These are phyloP conservation scores for Clarkia xantiana DNA, from an alignment of 345 rosid genomes.

Conservation along the genomic window DNA sequence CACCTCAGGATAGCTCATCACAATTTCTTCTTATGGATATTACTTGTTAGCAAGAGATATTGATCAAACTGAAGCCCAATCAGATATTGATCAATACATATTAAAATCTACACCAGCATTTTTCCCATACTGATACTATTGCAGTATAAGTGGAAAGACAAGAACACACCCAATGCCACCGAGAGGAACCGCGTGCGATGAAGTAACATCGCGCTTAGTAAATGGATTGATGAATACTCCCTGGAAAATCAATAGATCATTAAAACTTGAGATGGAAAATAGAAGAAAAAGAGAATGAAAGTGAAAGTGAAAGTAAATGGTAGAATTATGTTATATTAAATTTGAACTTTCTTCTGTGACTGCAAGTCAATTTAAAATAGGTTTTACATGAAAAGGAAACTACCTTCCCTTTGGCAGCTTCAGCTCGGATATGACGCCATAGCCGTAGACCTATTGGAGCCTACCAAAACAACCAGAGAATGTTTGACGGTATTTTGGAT, in stretches of 20 bases:
- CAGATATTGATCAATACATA: too few relatives aligned
- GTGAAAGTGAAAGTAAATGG: neutral
- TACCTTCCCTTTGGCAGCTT: slow-evolving; percentile 57
- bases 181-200: slow-evolving; percentile 66
- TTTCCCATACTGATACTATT: too few relatives aligned
- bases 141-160: neutral
- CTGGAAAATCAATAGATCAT: slow-evolving; percentile 27
- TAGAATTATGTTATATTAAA: neutral
- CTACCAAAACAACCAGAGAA: slow-evolving; percentile 23
- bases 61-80: too few relatives aligned
- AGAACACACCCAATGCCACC: slow-evolving; percentile 74
- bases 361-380: slow-evolving; percentile 5
- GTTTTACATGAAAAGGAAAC: neutral
- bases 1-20: too few relatives aligned
- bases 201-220: slow-evolving; percentile 32
- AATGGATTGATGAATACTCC: slow-evolving; percentile 49
- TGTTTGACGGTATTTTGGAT: neutral
- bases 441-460: slow-evolving; percentile 77
- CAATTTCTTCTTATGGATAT: too few relatives aligned
- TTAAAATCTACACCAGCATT: too few relatives aligned
- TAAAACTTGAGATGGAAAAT: neutral
- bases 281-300: slow-evolving; percentile 1
- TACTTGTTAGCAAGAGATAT: too few relatives aligned
- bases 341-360: neutral
- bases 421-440: slow-evolving; percentile 40